phyloP scores from a whole-genome alignment of 164 flowering plant species.

The Akebia trifoliata region DNA sequence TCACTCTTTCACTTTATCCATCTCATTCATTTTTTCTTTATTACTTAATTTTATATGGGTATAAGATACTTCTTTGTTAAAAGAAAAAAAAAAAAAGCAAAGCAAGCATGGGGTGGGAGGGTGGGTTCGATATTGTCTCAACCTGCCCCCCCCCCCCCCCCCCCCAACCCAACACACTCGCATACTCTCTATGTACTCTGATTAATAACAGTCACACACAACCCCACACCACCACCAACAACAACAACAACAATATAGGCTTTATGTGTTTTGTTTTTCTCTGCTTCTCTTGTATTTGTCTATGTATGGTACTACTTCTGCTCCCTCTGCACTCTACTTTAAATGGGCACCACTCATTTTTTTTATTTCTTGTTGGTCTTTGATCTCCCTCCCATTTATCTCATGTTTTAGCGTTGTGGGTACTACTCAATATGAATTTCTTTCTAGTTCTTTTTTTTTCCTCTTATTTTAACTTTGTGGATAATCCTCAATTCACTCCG shows the following conservation, averaged over 20 bases:
- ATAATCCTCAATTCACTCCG: too few species aligned
- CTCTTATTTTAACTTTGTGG: too few species aligned
- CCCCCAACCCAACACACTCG: slow-evolving; percentile 18
- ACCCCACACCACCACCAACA: slow-evolving; percentile 26
- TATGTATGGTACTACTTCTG: slow-evolving; percentile 45
- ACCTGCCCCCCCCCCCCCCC: slow-evolving; percentile 53
- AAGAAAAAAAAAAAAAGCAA: slow-evolving; percentile 15
- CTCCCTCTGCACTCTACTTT: slow-evolving; percentile 52
- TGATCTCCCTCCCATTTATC: slow-evolving; percentile 26
- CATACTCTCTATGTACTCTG: slow-evolving; percentile 18
- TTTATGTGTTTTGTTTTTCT: slow-evolving; percentile 39
- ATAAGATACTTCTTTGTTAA: too few species aligned
- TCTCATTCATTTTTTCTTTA: not conserved
- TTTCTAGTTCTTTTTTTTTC: slow-evolving; percentile 4
- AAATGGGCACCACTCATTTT: slow-evolving; percentile 23
- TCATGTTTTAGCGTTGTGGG: slow-evolving; percentile 19
- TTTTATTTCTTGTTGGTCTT: slow-evolving; percentile 14
- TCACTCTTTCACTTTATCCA: slow-evolving; percentile 2
- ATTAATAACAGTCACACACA: slow-evolving; percentile 26
- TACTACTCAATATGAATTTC: slow-evolving; percentile 3
- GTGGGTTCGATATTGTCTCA: slow-evolving; percentile 48
- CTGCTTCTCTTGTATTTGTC: slow-evolving; percentile 47
- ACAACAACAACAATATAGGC: slow-evolving; percentile 33
- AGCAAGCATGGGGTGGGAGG: slow-evolving; percentile 23
- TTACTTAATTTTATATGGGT: not conserved